Percentiles rank a stretch among this genome's conserved stretches.
These are phyloP conservation scores for Colletotrichum magnum DNA, from an alignment of 2,329 filamentous ascomycete genomes.

Conservation along the genomic window DNA sequence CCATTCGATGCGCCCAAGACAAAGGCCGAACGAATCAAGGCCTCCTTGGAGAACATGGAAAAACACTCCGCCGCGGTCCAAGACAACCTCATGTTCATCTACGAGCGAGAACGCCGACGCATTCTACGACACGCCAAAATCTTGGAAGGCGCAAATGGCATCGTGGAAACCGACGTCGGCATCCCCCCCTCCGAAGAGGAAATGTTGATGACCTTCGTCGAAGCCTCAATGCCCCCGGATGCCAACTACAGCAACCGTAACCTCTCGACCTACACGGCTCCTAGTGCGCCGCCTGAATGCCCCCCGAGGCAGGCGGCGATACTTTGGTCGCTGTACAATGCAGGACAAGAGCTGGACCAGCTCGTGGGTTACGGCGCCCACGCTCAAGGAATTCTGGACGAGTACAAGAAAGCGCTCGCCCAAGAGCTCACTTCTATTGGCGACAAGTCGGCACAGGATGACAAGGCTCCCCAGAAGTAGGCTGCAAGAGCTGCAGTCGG, in stretches of 20 bases:
- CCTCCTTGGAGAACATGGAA: slow-evolving; percentile 49
- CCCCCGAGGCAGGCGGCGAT: slow-evolving; percentile 29
- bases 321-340: slow-evolving; percentile 41
- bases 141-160: slow-evolving; percentile 16
- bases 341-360: slow-evolving; percentile 41
- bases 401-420: slow-evolving; percentile 42
- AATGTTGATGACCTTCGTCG: slow-evolving; percentile 21
- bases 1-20: slow-evolving; percentile 45
- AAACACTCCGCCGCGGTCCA: slow-evolving; percentile 48
- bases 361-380: slow-evolving; percentile 43
- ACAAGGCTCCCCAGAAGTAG: not conserved
- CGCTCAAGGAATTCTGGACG: slow-evolving; percentile 42
- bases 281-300: slow-evolving; percentile 3
- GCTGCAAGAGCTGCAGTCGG: not conserved
- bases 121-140: slow-evolving; percentile 44
- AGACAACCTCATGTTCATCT: slow-evolving; percentile 51
- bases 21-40: slow-evolving; percentile 47
- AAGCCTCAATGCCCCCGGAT: slow-evolving; percentile 12
- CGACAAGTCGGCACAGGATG: not conserved
- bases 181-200: slow-evolving; percentile 17
- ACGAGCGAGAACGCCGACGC: slow-evolving; percentile 51
- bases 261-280: slow-evolving; percentile 23
- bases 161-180: slow-evolving; percentile 14
- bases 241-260: slow-evolving; percentile 22
- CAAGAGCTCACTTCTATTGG: slow-evolving; percentile 42